Conservation (phyloP, 1,284 basidiomycete species). For the Irpex sp. region DNA sequence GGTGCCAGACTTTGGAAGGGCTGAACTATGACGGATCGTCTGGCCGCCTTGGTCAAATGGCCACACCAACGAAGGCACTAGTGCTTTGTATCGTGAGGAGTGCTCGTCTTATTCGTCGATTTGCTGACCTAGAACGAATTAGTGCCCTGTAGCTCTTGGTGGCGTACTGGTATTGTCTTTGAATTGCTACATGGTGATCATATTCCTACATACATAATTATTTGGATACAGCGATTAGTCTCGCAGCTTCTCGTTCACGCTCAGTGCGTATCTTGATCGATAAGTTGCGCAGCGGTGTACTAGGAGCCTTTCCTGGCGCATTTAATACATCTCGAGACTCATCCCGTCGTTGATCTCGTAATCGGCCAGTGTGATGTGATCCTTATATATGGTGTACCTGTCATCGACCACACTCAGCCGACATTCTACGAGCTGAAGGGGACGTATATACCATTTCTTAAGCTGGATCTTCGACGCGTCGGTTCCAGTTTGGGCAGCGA, state of each 20-base stretch:
- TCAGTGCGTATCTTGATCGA: background rate
- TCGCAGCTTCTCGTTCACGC: background rate
- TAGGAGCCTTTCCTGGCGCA: background rate
- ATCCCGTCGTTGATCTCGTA: constrained; percentile 95
- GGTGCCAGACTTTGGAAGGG: constrained; percentile 30
- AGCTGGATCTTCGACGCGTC: constrained; percentile 83
- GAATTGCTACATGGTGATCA: background rate
- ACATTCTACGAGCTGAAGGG: background rate
- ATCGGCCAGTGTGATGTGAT: constrained; percentile 90
- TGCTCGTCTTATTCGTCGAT: too few relatives aligned
- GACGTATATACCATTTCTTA: constrained; percentile 85
- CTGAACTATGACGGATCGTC: background rate
- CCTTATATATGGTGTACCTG: constrained; percentile 92
- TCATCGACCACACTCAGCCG: background rate
- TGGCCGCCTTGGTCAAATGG: background rate
- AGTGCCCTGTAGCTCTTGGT: too few relatives aligned
- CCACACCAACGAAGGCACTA: too few relatives aligned
- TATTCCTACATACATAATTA: constrained; percentile 1
- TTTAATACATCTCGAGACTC: constrained; percentile 89
- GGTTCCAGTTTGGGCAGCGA: constrained; percentile 95
- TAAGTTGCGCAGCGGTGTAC: background rate
- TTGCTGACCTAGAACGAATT: too few relatives aligned
- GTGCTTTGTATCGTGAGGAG: too few relatives aligned
- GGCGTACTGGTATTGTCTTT: background rate
- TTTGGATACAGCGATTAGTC: background rate